Evolutionary conservation across 139 green algal species (phyloP), one percentile per base, ranked within the genome.

Genomic region (Yamagishiella unicocca): DNA sequence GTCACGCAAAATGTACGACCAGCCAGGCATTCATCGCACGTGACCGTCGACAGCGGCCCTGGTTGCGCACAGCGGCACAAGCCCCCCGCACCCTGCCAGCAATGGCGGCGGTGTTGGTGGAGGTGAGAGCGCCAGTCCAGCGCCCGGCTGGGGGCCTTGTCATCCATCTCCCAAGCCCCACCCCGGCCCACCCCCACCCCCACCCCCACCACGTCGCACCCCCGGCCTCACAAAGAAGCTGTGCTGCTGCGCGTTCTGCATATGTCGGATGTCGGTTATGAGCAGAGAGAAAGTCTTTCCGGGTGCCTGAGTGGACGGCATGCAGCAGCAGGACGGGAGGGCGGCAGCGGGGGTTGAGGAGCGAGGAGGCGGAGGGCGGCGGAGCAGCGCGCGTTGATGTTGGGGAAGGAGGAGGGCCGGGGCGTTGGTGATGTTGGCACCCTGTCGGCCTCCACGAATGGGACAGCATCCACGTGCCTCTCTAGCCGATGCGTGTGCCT

Each of bases 191-290:
- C 12, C 50, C 50, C 12, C 50, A 12, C 50, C 50, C 12, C 12
- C 17, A 12, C 50, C 50, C 50, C 12, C 50, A 58, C 12, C 21
- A 46, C 21, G n/a, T n/a, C n/a, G n/a, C n/a, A n/a, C n/a, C n/a
- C n/a, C n/a, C n/a, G n/a, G n/a, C n/a, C 66, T 74, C 37, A 74
- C 66, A 45, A 74, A 74, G 31, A 74, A 74, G 66, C 33, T 35
- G 7, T 74, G 66, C 37, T 46, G 31, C 19, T 25, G 2, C 14
- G 66, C 33, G 21, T 74, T 35, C 33, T 29, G n/a, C 66, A 74
- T 46, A 35, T 74, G 66, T 10, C 66, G 66, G 31, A 74, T 45
- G 37, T 74, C 66, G 66, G 31, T 74, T 4, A 74, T 45, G 2
- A 74, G 33, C 33, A 74, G 29, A 14, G 66, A 74, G 37, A 74